These are phyloP conservation scores for Lachnellula occidentalis DNA, from an alignment of 2,329 filamentous ascomycete species.

Conservation along the genomic window DNA sequence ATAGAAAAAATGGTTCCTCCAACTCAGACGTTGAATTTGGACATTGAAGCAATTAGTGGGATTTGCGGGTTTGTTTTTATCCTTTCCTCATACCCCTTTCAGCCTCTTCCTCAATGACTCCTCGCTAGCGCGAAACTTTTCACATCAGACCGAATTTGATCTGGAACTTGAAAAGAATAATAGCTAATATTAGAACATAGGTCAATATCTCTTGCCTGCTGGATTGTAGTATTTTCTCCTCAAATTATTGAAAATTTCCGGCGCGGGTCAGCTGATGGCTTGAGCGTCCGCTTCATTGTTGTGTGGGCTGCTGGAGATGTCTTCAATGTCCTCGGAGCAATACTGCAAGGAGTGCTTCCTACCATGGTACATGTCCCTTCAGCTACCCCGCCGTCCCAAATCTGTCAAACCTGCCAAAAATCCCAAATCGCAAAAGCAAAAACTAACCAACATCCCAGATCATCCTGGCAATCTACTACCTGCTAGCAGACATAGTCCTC, in stretches of 20 bases:
- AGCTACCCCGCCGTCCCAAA: not conserved
- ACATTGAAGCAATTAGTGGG: constrained; percentile 86
- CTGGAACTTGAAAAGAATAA: not conserved
- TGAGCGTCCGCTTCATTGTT: constrained; percentile 87
- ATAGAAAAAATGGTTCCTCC: constrained; percentile 39
- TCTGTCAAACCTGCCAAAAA: not conserved
- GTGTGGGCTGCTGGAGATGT: constrained; percentile 93
- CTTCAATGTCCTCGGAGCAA: constrained; percentile 91
- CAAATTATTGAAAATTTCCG: constrained; percentile 96
- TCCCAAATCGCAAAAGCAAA: too few relatives aligned
- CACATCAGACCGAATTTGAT: too few relatives aligned
- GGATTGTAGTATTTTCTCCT: constrained; percentile 96
- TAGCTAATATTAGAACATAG: constrained; percentile 38
- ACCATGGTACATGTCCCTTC: constrained; percentile 64
- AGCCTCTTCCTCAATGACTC: not conserved
- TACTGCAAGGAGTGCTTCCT: constrained; percentile 84
- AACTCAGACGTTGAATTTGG: constrained; percentile 57
- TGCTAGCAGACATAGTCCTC: constrained; percentile 83
- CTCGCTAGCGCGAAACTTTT: not conserved
- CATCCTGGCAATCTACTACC: constrained; percentile 92
- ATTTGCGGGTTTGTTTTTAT: constrained; percentile 66
- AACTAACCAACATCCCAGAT: constrained; percentile 42
- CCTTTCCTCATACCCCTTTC: not conserved
- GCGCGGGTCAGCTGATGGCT: constrained; percentile 75
- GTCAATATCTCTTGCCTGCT: constrained; percentile 89